Conservation (phyloP, 129 eudicot species). For the sunflower (Helianthus annuus) region DNA sequence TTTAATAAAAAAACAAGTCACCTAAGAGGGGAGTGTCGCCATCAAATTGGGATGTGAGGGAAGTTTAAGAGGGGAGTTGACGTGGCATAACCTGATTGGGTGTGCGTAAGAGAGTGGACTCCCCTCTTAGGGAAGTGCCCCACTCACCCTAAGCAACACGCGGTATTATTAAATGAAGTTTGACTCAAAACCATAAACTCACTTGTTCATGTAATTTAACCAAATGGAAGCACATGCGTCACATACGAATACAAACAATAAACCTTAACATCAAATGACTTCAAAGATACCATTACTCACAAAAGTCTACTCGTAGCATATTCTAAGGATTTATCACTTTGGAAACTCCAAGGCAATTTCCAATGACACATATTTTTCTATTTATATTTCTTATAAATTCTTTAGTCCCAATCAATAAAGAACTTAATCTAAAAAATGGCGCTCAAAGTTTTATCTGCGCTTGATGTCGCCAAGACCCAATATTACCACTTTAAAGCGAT, state of each 20-base stretch:
- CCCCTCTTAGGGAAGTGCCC: too few relatives aligned
- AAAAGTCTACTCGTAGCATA: slow-evolving; percentile 18
- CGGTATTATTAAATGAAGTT: too few relatives aligned
- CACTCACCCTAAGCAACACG: too few relatives aligned
- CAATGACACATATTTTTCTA: neutral
- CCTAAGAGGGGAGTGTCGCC: too few relatives aligned
- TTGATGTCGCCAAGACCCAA: slow-evolving; percentile 46
- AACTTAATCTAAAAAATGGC: slow-evolving; percentile 17
- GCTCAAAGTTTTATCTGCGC: slow-evolving; percentile 43
- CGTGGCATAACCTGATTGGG: too few relatives aligned
- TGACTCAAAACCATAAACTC: neutral
- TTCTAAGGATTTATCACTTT: slow-evolving; percentile 19
- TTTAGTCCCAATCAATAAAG: neutral
- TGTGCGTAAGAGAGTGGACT: too few relatives aligned
- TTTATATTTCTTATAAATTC: slow-evolving; percentile 9
- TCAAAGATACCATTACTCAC: slow-evolving; percentile 7
- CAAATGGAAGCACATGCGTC: slow-evolving; percentile 10
- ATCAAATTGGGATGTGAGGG: too few relatives aligned
- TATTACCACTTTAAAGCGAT: slow-evolving; percentile 62
- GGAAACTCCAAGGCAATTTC: slow-evolving; percentile 35
- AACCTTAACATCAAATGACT: neutral
- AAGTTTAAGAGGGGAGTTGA: too few relatives aligned
- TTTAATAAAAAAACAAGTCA: too few relatives aligned
- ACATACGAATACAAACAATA: slow-evolving; percentile 13
- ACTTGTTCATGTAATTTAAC: neutral